These are phyloP conservation scores for Toxicodendron radicans DNA, from an alignment of 345 rosid species.

Conservation along the genomic window DNA sequence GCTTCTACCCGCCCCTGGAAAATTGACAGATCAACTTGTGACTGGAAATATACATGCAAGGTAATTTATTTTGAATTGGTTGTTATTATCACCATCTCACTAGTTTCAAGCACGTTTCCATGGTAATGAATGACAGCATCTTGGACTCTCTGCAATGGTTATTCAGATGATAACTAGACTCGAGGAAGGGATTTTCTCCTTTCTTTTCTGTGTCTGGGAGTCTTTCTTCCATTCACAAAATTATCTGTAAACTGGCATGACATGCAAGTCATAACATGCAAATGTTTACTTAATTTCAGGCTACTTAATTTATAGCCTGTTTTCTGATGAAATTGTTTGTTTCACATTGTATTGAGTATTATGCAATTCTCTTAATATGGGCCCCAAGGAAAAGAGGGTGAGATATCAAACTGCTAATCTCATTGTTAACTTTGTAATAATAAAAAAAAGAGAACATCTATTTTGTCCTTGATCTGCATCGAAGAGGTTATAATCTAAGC, in stretches of 20 bases:
- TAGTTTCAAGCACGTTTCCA: neutral
- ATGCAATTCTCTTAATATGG: neutral
- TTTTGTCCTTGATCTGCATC: neutral
- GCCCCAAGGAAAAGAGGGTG: neutral
- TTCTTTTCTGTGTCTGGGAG: neutral
- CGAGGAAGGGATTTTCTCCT: neutral
- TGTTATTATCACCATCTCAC: neutral
- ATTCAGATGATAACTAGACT: neutral
- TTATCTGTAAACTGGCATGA: constrained; percentile 1
- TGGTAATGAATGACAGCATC: neutral
- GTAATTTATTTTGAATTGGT: constrained; percentile 9
- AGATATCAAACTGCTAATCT: neutral
- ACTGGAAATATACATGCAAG: constrained; percentile 5
- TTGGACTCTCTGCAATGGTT: neutral
- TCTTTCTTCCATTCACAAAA: neutral
- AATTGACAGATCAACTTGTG: constrained; percentile 1
- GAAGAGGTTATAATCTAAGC: neutral
- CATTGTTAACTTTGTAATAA: neutral
- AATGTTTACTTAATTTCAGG: neutral
- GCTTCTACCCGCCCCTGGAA: constrained; percentile 10
- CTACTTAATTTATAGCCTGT: neutral
- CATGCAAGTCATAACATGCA: neutral
- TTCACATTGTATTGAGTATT: neutral
- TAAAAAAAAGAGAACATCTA: constrained; percentile 10
- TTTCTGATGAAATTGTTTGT: neutral